These are phyloP conservation scores for Phytomonas sp. DNA, from an alignment of 208 protist genomes.

Conservation along the genomic window DNA sequence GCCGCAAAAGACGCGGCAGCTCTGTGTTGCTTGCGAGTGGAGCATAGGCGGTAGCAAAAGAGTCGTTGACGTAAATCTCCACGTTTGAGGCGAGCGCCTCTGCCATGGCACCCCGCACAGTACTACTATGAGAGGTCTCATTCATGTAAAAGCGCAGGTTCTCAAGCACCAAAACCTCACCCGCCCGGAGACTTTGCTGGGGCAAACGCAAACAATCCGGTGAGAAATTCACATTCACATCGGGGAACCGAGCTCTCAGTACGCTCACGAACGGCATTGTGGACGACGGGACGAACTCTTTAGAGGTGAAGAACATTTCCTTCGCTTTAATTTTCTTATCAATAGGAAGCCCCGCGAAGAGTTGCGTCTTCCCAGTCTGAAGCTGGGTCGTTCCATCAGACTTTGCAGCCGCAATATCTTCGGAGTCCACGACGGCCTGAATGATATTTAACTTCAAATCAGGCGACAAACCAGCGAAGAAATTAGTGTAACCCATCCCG, in stretches of 20 bases:
- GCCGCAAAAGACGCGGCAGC: constrained; percentile 53
- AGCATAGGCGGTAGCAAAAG: constrained; percentile 54
- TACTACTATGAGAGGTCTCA: constrained; percentile 29
- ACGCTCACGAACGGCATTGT: constrained; percentile 43
- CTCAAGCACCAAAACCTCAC: constrained; percentile 62
- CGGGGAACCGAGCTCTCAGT: constrained; percentile 36
- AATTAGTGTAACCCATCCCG: constrained; percentile 62
- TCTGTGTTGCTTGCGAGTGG: constrained; percentile 50
- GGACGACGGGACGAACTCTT: constrained; percentile 36
- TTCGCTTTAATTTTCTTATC: constrained; percentile 40
- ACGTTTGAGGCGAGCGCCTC: constrained; percentile 44
- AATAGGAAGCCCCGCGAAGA: constrained; percentile 40
- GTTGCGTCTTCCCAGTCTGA: constrained; percentile 43
- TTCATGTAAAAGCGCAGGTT: constrained; percentile 80
- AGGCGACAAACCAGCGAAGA: constrained; percentile 37
- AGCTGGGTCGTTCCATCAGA: constrained; percentile 16
- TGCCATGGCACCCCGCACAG: constrained; percentile 48
- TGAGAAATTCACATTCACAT: constrained; percentile 46
- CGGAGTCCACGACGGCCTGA: constrained; percentile 13
- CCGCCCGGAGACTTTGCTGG: constrained; percentile 23
- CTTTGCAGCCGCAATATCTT: neutral
- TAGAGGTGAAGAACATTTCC: constrained; percentile 25
- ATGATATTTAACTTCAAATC: constrained; percentile 49
- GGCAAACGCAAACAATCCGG: constrained; percentile 44
- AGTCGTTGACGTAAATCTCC: constrained; percentile 81